These are phyloP conservation scores for Kwoniella shivajii DNA, from an alignment of 1,284 basidiomycete genomes.

Conservation along the genomic window DNA sequence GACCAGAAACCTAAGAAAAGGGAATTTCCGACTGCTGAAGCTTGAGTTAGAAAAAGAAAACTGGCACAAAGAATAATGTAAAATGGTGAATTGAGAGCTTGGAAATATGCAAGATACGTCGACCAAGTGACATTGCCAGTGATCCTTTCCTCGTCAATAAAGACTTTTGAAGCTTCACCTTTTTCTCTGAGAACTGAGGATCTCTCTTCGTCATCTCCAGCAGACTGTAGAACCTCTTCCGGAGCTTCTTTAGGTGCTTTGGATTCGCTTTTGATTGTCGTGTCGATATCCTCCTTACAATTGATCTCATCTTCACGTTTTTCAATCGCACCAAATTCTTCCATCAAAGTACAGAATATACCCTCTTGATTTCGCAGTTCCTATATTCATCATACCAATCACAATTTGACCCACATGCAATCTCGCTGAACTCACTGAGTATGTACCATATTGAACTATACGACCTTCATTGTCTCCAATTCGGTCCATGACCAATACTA, in stretches of 20 bases:
- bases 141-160: slow-evolving; percentile 53
- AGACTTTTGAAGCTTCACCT: slow-evolving; percentile 58
- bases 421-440: slow-evolving; percentile 42
- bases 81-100: slow-evolving; percentile 20
- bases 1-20: slow-evolving; percentile 46
- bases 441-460: slow-evolving; percentile 34
- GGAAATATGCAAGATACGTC: slow-evolving; percentile 28
- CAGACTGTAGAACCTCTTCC: neutral
- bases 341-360: slow-evolving; percentile 15
- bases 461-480: slow-evolving; percentile 19
- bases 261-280: neutral
- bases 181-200: neutral
- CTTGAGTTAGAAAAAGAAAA: slow-evolving; percentile 31
- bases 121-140: slow-evolving; percentile 35
- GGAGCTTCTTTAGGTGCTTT: neutral
- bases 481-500: slow-evolving; percentile 31
- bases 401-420: neutral
- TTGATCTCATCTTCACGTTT: neutral
- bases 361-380: slow-evolving; percentile 11
- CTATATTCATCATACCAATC: too few relatives aligned
- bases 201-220: neutral
- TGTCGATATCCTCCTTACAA: neutral
- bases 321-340: slow-evolving; percentile 10
- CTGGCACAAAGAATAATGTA: slow-evolving; percentile 15
- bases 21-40: slow-evolving; percentile 32